phyloP scores from a whole-genome alignment of 1,284 basidiomycete species.

The Agaricales sp. region DNA sequence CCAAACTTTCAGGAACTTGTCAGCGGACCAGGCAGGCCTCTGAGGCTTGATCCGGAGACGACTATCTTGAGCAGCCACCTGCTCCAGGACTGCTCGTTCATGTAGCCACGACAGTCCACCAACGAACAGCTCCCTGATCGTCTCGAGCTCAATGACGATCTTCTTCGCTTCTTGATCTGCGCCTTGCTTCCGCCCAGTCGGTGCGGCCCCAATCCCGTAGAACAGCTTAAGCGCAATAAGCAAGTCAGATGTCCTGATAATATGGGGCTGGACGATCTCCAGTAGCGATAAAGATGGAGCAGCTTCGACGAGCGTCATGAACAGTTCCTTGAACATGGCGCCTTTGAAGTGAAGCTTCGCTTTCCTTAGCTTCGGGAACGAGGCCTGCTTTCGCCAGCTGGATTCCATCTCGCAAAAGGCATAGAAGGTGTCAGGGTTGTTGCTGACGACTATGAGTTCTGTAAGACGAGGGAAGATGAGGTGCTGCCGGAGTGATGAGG shows the following conservation, averaged over 20 bases:
- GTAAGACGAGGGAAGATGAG: neutral
- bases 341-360: neutral
- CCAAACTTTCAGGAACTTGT: neutral
- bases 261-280: neutral
- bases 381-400: neutral
- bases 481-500: neutral
- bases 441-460: neutral
- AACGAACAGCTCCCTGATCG: neutral
- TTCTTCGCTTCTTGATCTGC: neutral
- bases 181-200: neutral
- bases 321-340: conserved; percentile 1
- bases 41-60: neutral
- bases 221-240: conserved; percentile 1
- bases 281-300: neutral
- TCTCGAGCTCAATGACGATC: neutral
- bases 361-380: neutral
- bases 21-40: neutral
- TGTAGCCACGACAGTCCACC: conserved; percentile 1
- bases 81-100: neutral
- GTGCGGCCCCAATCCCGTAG: neutral
- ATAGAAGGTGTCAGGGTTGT: neutral
- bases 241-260: neutral
- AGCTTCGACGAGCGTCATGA: neutral
- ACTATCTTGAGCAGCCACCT: neutral
- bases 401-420: neutral